Conservation (phyloP, 116 monocot genomes). For the Phalaenopsis hybrid region DNA sequence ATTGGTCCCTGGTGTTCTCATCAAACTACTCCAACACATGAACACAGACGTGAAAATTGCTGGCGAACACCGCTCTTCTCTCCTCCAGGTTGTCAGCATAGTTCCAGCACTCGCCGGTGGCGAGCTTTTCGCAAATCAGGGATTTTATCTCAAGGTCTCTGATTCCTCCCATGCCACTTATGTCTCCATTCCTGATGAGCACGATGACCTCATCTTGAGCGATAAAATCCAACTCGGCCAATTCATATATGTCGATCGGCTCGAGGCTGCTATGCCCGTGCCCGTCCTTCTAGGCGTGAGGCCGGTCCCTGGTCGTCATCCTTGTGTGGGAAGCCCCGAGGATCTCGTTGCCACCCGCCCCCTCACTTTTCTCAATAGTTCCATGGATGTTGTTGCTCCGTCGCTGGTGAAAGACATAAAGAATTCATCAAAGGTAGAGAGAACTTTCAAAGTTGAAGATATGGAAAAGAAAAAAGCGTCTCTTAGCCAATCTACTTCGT, state of each 20-base stretch:
- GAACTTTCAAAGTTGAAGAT: slow-evolving; percentile 26
- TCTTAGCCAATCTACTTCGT: slow-evolving; percentile 48
- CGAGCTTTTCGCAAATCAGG: slow-evolving; percentile 76
- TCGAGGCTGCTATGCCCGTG: slow-evolving; percentile 76
- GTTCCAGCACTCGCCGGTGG: slow-evolving; percentile 82
- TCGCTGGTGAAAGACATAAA: slow-evolving; percentile 38
- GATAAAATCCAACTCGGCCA: slow-evolving; percentile 94
- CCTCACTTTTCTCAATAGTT: slow-evolving; percentile 38
- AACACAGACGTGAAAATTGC: slow-evolving; percentile 65
- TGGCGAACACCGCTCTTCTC: slow-evolving; percentile 67
- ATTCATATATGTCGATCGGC: slow-evolving; percentile 69
- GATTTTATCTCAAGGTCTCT: slow-evolving; percentile 92
- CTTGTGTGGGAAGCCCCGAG: slow-evolving; percentile 77
- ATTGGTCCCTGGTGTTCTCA: slow-evolving; percentile 72
- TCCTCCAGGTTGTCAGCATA: slow-evolving; percentile 88
- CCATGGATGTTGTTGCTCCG: slow-evolving; percentile 16
- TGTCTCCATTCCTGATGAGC: slow-evolving; percentile 74
- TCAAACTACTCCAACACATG: slow-evolving; percentile 91
- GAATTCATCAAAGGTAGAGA: slow-evolving; percentile 26
- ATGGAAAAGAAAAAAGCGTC: slow-evolving; percentile 30
- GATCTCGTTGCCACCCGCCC: slow-evolving; percentile 61
- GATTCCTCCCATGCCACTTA: slow-evolving; percentile 98
- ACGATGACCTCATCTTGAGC: slow-evolving; percentile 83
- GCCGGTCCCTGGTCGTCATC: slow-evolving; percentile 79
- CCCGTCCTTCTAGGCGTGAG: slow-evolving; percentile 68